These are phyloP conservation scores for Halocafeteria seosinensis DNA, from an alignment of 108 stramenopile genomes.

Conservation along the genomic window DNA sequence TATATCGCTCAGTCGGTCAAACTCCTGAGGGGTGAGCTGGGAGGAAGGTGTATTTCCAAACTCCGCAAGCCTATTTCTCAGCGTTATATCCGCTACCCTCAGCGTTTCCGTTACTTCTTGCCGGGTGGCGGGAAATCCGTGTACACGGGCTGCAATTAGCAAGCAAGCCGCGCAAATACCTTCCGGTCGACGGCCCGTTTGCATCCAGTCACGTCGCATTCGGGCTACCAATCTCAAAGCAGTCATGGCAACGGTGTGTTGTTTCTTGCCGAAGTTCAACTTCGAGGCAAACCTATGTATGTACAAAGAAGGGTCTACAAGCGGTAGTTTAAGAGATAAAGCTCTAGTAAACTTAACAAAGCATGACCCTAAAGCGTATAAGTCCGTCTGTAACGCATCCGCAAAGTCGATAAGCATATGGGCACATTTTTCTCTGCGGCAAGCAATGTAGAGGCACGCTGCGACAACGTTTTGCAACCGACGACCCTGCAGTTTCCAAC, in stretches of 20 bases:
- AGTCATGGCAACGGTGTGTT: slow-evolving; percentile 62
- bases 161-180: slow-evolving; percentile 91
- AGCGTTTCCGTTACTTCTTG: slow-evolving; percentile 68
- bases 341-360: slow-evolving; percentile 79
- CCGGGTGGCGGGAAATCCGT: slow-evolving; percentile 65
- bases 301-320: slow-evolving; percentile 90
- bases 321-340: slow-evolving; percentile 68
- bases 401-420: slow-evolving; percentile 96
- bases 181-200: slow-evolving; percentile 79
- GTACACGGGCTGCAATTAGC: slow-evolving; percentile 75
- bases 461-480: slow-evolving; percentile 73
- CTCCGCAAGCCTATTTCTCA: slow-evolving; percentile 62
- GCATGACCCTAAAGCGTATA: slow-evolving; percentile 82
- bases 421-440: slow-evolving; percentile 81
- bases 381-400: slow-evolving; percentile 88
- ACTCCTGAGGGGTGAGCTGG: not conserved
- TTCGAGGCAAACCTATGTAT: slow-evolving; percentile 92
- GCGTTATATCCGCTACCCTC: slow-evolving; percentile 68
- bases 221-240: slow-evolving; percentile 69
- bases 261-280: slow-evolving; percentile 74
- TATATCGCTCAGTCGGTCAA: not conserved
- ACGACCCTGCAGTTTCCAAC: slow-evolving; percentile 71
- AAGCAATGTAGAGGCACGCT: slow-evolving; percentile 89
- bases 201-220: slow-evolving; percentile 97
- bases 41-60: slow-evolving; percentile 29